Evolutionary conservation across 768 basidiomycete species (phyloP).

Genomic region (Kwoniella botswanensis): DNA sequence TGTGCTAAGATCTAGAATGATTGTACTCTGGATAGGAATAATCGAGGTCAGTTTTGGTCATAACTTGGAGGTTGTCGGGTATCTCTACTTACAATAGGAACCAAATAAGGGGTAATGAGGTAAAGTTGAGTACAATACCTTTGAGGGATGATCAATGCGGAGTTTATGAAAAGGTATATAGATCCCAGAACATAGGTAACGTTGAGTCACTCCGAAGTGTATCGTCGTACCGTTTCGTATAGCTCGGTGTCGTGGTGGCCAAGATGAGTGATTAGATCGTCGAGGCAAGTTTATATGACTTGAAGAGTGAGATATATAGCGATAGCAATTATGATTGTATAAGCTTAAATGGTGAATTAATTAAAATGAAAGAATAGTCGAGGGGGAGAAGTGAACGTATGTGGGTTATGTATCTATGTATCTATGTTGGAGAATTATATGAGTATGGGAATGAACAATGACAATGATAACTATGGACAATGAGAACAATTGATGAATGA

Average conservation of each 20-base stretch:
- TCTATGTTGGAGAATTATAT: not conserved
- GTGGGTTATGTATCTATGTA: conserved; percentile 2
- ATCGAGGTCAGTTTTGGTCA: not conserved
- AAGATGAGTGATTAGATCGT: not conserved
- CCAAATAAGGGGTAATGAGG: not conserved
- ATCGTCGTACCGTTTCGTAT: not conserved
- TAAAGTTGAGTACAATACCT: not conserved
- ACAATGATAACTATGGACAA: not conserved
- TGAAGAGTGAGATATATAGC: not conserved
- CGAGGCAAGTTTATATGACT: not conserved
- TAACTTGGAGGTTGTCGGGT: not conserved
- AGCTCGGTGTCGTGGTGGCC: not conserved
- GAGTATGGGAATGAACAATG: not conserved
- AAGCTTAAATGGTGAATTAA: not conserved
- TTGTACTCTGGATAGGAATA: not conserved
- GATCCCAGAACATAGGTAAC: not conserved
- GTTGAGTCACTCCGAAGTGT: not conserved
- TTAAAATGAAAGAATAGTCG: not conserved
- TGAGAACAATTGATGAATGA: not conserved
- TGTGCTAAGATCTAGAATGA: not conserved
- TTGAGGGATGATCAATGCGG: not conserved
- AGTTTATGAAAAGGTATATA: not conserved
- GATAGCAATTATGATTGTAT: not conserved
- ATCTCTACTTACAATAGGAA: not conserved
- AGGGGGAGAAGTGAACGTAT: not conserved